Conservation (phyloP, 1,139 yeast genomes). For the Geotrichum citri-aurantii region DNA sequence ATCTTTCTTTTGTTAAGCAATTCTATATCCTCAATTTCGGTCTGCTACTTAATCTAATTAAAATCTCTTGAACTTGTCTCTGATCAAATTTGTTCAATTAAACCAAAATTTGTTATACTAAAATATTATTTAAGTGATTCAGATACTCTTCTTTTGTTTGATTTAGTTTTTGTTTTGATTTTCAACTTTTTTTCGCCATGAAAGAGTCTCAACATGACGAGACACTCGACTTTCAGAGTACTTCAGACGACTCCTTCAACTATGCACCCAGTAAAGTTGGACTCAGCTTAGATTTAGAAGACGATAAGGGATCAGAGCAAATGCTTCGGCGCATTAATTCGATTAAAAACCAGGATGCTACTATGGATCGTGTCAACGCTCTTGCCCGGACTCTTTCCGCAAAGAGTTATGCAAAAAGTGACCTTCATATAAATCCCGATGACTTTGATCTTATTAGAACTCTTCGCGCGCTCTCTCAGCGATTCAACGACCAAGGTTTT, state of each 20-base stretch:
- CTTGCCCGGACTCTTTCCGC: constrained; percentile 39
- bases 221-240: neutral
- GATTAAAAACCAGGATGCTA: neutral
- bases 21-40: neutral
- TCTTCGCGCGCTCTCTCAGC: constrained; percentile 31
- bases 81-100: neutral
- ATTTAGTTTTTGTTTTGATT: neutral
- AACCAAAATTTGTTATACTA: neutral
- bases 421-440: constrained; percentile 37
- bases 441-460: constrained; percentile 40
- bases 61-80: neutral
- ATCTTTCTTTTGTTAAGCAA: no score
- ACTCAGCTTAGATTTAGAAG: neutral
- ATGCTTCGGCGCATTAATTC: neutral
- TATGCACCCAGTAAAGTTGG: neutral
- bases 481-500: constrained; percentile 40
- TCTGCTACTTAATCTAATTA: neutral
- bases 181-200: neutral
- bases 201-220: neutral
- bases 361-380: neutral
- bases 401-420: constrained; percentile 36
- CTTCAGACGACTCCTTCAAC: neutral
- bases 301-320: neutral
- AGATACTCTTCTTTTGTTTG: no score
- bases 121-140: neutral